A percentile compares a stretch with the other conserved stretches of the same genome.
Evolutionary conservation across 257 asterid species (phyloP).

Genomic region (Nicotiana attenuata): DNA sequence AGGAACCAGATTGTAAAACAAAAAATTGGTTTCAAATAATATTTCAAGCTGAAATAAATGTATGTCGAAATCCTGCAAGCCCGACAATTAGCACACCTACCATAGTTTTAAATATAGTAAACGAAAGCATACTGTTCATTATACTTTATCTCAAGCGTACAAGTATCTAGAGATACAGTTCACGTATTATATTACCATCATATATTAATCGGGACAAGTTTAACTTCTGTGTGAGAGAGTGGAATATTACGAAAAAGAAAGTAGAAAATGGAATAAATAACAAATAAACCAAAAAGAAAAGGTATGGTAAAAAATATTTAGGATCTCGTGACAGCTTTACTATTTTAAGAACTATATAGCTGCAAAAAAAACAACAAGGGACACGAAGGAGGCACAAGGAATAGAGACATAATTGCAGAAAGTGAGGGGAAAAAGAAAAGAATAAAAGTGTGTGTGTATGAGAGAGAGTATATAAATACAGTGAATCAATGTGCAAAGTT

Average conservation of each 20-base stretch:
- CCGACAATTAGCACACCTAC: no score
- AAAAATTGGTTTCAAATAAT: no score
- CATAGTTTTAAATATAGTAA: no score
- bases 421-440: not conserved
- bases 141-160: no score
- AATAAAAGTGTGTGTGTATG: not conserved
- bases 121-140: no score
- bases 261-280: not conserved
- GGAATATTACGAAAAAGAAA: not conserved
- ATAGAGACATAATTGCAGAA: not conserved
- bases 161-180: no score
- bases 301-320: not conserved
- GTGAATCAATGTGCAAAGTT: conserved; percentile 4
- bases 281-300: not conserved
- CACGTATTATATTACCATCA: no score
- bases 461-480: conserved; percentile 3
- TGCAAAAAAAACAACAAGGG: conserved; percentile 7
- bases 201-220: no score
- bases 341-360: not conserved
- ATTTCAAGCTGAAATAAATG: no score
- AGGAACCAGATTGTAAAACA: no score
- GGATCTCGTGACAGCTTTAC: conserved; percentile 21
- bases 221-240: no score
- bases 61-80: no score
- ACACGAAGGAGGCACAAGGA: conserved; percentile 5